phyloP scores from a whole-genome alignment of 2,329 filamentous ascomycete species.

The Xylariaceae sp. region DNA sequence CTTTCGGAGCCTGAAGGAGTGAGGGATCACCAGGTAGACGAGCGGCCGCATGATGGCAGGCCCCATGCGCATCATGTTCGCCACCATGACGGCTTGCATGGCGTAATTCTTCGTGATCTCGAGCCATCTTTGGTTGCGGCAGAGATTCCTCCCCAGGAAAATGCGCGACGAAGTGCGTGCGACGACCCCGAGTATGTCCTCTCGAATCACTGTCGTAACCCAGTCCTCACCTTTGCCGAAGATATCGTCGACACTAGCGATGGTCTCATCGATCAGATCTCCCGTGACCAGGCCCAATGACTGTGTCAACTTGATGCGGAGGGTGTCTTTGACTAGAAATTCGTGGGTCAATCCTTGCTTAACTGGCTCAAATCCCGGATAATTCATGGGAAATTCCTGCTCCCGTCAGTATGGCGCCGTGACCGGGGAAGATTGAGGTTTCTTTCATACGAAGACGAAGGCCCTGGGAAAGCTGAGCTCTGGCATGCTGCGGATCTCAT shows the following conservation, averaged over 20 bases:
- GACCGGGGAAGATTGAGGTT: not conserved
- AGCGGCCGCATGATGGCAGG: constrained; percentile 40
- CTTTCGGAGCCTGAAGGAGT: constrained; percentile 36
- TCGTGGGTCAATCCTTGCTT: constrained; percentile 26
- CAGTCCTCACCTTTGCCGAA: constrained; percentile 38
- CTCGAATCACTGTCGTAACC: constrained; percentile 36
- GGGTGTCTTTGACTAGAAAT: constrained; percentile 30
- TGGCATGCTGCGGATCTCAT: constrained; percentile 36
- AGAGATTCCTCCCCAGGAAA: constrained; percentile 44
- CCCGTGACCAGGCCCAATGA: constrained; percentile 34
- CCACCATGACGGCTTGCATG: constrained; percentile 36
- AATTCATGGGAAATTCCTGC: constrained; percentile 35
- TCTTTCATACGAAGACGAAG: constrained; percentile 32
- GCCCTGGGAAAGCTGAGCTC: constrained; percentile 34
- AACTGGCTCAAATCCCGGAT: constrained; percentile 34
- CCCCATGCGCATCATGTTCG: constrained; percentile 38
- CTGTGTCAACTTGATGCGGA: constrained; percentile 35
- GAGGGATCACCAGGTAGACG: constrained; percentile 43
- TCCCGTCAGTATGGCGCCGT: not conserved
- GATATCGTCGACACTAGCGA: constrained; percentile 32
- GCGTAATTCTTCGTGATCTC: constrained; percentile 42
- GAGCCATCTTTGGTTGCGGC: constrained; percentile 46
- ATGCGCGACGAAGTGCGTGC: constrained; percentile 48
- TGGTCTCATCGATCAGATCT: constrained; percentile 37
- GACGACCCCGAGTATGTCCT: constrained; percentile 40